A percentile compares a stretch with the other conserved stretches of the same genome.
phyloP scores from a whole-genome alignment of 768 basidiomycete genomes.

The Chalciporus piperatus region DNA sequence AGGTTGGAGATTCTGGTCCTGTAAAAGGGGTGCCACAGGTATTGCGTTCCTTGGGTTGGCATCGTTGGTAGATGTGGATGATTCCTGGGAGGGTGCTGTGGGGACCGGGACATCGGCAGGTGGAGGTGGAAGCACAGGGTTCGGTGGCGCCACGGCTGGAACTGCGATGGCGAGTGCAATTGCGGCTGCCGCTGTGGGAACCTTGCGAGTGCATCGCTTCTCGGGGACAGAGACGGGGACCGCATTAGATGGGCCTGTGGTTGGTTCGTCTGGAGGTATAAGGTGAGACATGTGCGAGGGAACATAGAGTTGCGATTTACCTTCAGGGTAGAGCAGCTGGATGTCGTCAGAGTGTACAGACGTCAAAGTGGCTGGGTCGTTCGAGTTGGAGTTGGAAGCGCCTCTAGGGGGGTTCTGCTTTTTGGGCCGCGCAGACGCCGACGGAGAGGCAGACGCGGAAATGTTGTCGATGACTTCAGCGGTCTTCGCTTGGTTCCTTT shows the following conservation, averaged over 20 bases:
- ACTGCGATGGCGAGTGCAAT: neutral
- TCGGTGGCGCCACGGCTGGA: neutral
- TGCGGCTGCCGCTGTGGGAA: neutral
- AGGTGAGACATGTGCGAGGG: neutral
- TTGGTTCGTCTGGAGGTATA: conserved; percentile 8
- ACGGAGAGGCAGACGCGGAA: neutral
- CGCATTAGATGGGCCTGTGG: neutral
- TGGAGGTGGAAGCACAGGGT: neutral
- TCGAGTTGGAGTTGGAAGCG: neutral
- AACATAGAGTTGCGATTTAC: neutral
- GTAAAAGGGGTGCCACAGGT: too few species aligned
- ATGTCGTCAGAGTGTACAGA: conserved; percentile 9
- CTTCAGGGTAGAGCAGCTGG: conserved; percentile 9
- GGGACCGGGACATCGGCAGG: neutral
- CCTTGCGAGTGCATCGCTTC: neutral
- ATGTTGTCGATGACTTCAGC: neutral
- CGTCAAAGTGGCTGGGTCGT: neutral
- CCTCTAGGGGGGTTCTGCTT: neutral
- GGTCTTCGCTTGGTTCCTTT: neutral
- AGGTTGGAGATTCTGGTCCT: neutral
- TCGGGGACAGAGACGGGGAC: neutral
- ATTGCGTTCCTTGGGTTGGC: neutral
- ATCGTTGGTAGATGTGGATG: neutral
- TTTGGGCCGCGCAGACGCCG: neutral
- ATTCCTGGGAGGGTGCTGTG: neutral